Evolutionary conservation across 805 yeast genomes (phyloP).

Genomic region (Debaryomyces hansenii): DNA sequence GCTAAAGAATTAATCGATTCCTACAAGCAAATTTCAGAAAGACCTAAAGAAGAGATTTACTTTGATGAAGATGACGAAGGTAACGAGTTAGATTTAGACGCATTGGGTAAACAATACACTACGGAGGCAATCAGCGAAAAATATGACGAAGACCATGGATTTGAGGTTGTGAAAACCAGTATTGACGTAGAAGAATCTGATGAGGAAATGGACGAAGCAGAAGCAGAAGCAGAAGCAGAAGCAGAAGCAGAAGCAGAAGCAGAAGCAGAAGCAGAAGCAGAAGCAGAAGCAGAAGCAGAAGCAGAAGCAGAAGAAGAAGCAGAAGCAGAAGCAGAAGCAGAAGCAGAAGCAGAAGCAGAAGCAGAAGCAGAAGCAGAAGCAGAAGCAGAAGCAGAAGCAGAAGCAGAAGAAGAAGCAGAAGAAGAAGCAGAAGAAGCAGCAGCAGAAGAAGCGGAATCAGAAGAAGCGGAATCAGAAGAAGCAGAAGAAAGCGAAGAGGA

Average conservation of each 20-base stretch:
- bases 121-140: conserved; percentile 28
- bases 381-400: conserved; percentile 21
- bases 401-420: conserved; percentile 24
- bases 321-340: conserved; percentile 32
- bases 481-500: conserved; percentile 32
- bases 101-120: conserved; percentile 20
- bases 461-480: conserved; percentile 11
- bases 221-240: conserved; percentile 34
- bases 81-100: conserved; percentile 37
- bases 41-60: conserved; percentile 29
- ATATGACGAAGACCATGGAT: conserved; percentile 25
- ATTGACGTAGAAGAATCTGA: neutral
- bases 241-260: conserved; percentile 5
- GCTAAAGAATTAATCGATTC: conserved; percentile 20
- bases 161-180: conserved; percentile 6
- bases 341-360: conserved; percentile 5
- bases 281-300: conserved; percentile 33
- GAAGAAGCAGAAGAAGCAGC: conserved; percentile 38
- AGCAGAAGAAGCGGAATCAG: conserved; percentile 3
- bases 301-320: conserved; percentile 11
- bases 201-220: conserved; percentile 5
- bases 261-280: conserved; percentile 13
- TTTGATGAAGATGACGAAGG: conserved; percentile 43
- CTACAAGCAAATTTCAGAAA: conserved; percentile 19
- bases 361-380: too few species aligned